These are phyloP conservation scores for Murraya paniculata DNA, from an alignment of 345 rosid species.

Conservation along the genomic window DNA sequence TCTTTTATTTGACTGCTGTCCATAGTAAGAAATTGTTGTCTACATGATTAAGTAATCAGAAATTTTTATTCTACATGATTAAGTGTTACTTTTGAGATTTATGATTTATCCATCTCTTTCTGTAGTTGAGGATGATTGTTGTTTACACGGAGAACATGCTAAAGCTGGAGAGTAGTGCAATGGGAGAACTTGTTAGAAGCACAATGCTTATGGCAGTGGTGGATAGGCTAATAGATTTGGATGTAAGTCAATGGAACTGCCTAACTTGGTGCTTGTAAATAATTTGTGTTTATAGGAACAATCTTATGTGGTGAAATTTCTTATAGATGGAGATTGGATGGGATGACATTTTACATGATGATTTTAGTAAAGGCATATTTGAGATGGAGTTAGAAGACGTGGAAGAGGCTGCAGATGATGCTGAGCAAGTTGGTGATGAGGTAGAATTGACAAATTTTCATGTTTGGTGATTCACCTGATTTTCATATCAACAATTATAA, in stretches of 20 bases:
- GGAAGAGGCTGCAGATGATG: conserved; percentile 38
- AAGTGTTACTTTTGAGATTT: neutral
- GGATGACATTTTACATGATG: conserved; percentile 71
- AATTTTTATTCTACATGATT: neutral
- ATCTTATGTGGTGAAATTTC: conserved; percentile 11
- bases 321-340: conserved; percentile 72
- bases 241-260: conserved; percentile 51
- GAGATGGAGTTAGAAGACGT: conserved; percentile 75
- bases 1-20: neutral
- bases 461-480: neutral
- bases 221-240: conserved; percentile 79
- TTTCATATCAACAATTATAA: neutral
- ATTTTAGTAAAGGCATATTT: conserved; percentile 72
- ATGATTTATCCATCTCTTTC: neutral
- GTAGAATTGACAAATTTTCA: conserved; percentile 22
- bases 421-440: conserved; percentile 40
- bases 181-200: conserved; percentile 70
- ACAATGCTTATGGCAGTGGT: conserved; percentile 66
- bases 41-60: neutral
- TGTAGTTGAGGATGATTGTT: conserved; percentile 41
- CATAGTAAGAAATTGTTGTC: no score
- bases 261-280: neutral
- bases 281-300: neutral
- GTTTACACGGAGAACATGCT: conserved; percentile 77
- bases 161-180: conserved; percentile 63